Evolutionary conservation across 176 grass and related monocot genomes (phyloP), one percentile per base, ranked within the genome.

Genomic region (Aegilops longissima): DNA sequence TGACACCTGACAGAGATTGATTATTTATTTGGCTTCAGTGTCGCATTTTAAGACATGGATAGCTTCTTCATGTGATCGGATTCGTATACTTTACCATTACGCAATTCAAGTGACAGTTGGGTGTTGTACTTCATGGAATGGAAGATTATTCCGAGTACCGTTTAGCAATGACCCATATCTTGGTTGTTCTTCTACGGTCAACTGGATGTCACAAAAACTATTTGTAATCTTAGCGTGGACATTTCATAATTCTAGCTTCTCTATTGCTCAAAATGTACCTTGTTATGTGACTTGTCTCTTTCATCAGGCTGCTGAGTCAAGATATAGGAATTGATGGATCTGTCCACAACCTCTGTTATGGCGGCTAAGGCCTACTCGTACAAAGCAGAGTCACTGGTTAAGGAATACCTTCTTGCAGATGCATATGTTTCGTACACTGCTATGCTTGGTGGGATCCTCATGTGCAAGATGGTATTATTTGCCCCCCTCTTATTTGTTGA

Each of bases 371-470:
- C 85, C 30, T 99, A 94, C 80, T 90, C 87, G 54, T 96, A 84
- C 72, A 90, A 93, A 86, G 94, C 89, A 24, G 92, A 96, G 84
- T 79, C 82, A 80, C 66, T 98, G 78, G 90, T 96, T 88, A 98
- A 87, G 85, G 92, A 94, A 21, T 98, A 94, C 83, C 88, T 98
- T 81, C 89, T 98, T 91, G 81, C 97, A 84, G 92, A 98, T 90
- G 88, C 88, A 39, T 85, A 91, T 91, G 89, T 91, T 81, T 86
- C 89, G 64, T 98, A 93, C 78, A 93, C 86, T 78, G 88, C 97
- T 83, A 66, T 96, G 68, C 82, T 98, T 85, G 82, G 89, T 84
- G 97, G 93, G 68, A 91, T 96, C 86, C 80, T 98, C 52, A 92
- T 98, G 90, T 96, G 92, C 90, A 98, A 98, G 84, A 90, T 96